Base-by-base conservation (phyloP, 371 early-diverging fungal species). In the Parasitella parasitica region DNA sequence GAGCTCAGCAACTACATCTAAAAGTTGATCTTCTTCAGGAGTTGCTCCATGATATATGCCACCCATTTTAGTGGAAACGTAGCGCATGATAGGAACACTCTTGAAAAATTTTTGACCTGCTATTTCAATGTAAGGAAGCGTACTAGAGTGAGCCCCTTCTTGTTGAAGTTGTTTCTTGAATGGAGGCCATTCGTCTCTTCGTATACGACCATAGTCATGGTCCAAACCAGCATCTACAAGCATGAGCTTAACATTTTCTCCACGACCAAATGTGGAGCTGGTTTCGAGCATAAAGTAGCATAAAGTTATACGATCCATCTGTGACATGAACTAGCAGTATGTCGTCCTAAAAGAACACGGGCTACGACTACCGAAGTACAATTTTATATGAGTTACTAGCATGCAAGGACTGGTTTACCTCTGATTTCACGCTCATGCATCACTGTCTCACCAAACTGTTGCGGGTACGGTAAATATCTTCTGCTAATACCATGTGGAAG, bases 71-170 rank as follows among this genome's bases (percentile, higher is more conserved):
- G 57, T 48, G 41, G 71, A 67, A 13, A 74, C 32, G 9, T 65
- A 68, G 15, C 71, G 75, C 60, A 74, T 53, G 41, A 64, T 62
- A 3, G 75, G 61, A 30, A 60, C 38, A 22, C 64, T 59, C 34
- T 57, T 68, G 24, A 50, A 32, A 15, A 64, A 54, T n/a, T 11
- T 20, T 35, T 69, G 65, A 8, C 62, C 56, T 6, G 16, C 39
- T 6, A 61, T 37, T 34, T 71, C 69, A 4, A 74, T 59, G 16
- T 39, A 54, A n/a, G 75, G 75, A 20, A 66, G 20, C 13, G 63
- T 66, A 37, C 35, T 36, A 30, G 62, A 57, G 15, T 32, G 15
- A 6, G 51, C 20, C 9, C 64, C 69, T 43, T 59, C 49, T 9
- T 52, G 26, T 15, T n/a, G n/a, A n/a, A n/a, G n/a, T n/a, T 63